A percentile compares a stretch with the other conserved stretches of the same genome.
Evolutionary conservation across 495 filamentous ascomycete species (phyloP).

Genomic region (Daldinia grandis): DNA sequence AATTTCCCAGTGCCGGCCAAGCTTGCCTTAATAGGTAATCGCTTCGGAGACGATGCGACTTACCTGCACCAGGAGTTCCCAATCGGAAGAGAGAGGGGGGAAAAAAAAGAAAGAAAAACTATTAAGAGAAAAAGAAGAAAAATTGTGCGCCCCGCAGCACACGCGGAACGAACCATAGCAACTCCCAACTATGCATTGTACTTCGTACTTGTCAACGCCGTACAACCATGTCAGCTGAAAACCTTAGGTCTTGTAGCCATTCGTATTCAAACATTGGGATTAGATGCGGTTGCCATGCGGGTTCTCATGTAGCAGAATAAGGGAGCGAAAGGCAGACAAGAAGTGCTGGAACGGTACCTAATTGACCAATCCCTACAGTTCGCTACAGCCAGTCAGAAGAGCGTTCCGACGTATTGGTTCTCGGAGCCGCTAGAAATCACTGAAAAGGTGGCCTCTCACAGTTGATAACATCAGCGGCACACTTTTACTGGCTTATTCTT

Average conservation of each 20-base stretch:
- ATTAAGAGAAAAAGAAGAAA: constrained; percentile 5
- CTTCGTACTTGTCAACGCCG: constrained; percentile 7
- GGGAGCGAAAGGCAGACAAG: not conserved
- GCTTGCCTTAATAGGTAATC: constrained; percentile 26
- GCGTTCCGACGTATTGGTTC: constrained; percentile 26
- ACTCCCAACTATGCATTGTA: constrained; percentile 12
- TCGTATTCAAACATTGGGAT: constrained; percentile 19
- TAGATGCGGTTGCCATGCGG: constrained; percentile 17
- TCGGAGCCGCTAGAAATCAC: constrained; percentile 5
- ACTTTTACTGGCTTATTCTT: constrained; percentile 28
- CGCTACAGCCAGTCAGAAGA: constrained; percentile 25
- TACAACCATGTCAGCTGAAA: constrained; percentile 32
- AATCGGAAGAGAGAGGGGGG: constrained; percentile 17
- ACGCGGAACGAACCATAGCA: constrained; percentile 8
- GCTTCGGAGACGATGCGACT: constrained; percentile 22
- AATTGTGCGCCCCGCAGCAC: constrained; percentile 10
- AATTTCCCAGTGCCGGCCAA: constrained; percentile 34
- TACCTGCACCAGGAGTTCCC: constrained; percentile 16
- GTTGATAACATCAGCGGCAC: constrained; percentile 18
- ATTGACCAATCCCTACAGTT: constrained; percentile 8
- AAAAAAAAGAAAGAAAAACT: not conserved
- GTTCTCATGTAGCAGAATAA: constrained; percentile 10
- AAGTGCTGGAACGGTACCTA: constrained; percentile 11
- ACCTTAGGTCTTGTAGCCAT: constrained; percentile 16
- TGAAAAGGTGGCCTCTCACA: constrained; percentile 31